These are phyloP conservation scores for Kandelia obovata DNA, from an alignment of 345 rosid species.

Conservation along the genomic window DNA sequence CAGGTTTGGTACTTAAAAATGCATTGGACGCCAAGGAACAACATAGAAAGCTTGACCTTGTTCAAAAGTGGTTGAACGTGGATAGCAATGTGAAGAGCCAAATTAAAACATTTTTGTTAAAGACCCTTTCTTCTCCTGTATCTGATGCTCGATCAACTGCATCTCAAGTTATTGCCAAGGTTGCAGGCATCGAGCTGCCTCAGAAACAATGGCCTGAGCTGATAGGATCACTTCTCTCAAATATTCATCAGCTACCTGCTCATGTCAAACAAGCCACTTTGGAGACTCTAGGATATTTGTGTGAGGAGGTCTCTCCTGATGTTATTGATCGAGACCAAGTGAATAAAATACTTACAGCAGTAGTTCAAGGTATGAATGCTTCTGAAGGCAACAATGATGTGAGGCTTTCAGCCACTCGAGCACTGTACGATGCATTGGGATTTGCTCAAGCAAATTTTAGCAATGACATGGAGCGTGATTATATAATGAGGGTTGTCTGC, in stretches of 20 bases:
- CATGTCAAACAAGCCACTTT: constrained; percentile 1
- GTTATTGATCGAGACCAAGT: neutral
- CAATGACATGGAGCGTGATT: constrained; percentile 7
- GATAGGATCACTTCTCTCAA: neutral
- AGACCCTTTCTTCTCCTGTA: neutral
- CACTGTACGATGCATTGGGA: constrained; percentile 4
- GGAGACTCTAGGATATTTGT: neutral
- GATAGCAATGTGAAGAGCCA: neutral
- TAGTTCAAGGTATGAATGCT: constrained; percentile 6
- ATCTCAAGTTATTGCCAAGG: constrained; percentile 5
- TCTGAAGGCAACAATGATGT: neutral
- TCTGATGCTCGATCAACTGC: constrained; percentile 1
- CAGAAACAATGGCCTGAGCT: constrained; percentile 7
- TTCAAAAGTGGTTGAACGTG: neutral
- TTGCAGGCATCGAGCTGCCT: neutral
- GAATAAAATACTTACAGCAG: constrained; percentile 6
- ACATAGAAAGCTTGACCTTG: constrained; percentile 3
- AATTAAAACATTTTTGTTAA: neutral
- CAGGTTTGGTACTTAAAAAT: constrained; percentile 2
- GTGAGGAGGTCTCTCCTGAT: constrained; percentile 5
- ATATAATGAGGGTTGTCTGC: neutral
- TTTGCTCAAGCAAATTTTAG: constrained; percentile 7
- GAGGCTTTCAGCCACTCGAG: constrained; percentile 1
- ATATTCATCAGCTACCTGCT: neutral
- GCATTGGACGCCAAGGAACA: constrained; percentile 2